Percentiles rank a stretch among this genome's conserved stretches.
phyloP scores from a whole-genome alignment of 345 rosid species.

The Melaleuca alternifolia region DNA sequence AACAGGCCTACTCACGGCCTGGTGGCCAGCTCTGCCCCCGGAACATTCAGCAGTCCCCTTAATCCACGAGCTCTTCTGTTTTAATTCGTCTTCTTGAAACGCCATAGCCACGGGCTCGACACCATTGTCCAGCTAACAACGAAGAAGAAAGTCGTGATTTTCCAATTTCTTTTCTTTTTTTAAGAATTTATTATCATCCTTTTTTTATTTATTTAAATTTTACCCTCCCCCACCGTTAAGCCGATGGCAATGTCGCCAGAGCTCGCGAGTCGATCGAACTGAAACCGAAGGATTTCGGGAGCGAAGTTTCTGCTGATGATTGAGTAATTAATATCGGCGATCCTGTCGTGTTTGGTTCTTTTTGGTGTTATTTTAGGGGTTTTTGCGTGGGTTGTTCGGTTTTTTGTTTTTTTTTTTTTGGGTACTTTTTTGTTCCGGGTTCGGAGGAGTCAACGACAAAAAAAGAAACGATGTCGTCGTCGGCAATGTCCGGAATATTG shows the following conservation, averaged over 20 bases:
- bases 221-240: neutral
- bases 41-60: neutral
- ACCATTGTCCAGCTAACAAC: neutral
- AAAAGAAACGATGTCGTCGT: constrained; percentile 35
- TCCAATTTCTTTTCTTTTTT: neutral
- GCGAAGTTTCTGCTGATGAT: neutral
- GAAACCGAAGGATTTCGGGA: neutral
- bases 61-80: neutral
- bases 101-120: neutral
- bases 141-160: neutral
- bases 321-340: neutral
- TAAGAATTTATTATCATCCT: neutral
- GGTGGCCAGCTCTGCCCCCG: neutral
- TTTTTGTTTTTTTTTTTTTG: neutral
- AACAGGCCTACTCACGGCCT: neutral
- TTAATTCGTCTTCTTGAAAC: neutral
- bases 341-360: neutral
- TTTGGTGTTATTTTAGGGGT: neutral
- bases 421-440: neutral
- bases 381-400: neutral
- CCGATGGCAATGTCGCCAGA: neutral
- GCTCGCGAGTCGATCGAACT: neutral
- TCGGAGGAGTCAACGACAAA: neutral
- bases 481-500: constrained; percentile 55
- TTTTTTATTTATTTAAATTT: neutral